Evolutionary conservation across 139 green algal genomes (phyloP).

Genomic region (Pseudopediastrum boryanum): DNA sequence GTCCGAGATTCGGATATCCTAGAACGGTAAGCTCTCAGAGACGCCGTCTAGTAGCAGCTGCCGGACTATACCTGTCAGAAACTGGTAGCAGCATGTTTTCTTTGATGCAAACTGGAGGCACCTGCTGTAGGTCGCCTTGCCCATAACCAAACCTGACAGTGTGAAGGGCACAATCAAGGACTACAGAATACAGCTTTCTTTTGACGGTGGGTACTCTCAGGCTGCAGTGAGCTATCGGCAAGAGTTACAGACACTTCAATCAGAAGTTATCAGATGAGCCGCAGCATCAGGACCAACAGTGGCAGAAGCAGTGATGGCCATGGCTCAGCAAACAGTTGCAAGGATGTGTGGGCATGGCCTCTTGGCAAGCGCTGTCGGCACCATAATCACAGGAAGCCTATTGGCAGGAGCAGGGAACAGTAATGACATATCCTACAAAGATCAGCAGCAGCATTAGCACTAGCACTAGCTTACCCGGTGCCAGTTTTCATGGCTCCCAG

Average conservation of each 20-base stretch:
- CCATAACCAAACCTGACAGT: slow-evolving; percentile 12
- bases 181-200: slow-evolving; percentile 41
- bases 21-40: slow-evolving; percentile 3
- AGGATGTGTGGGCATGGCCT: neutral
- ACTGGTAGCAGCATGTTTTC: neutral
- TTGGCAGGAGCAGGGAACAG: too few relatives aligned
- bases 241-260: neutral
- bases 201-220: slow-evolving; percentile 25
- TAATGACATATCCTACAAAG: too few relatives aligned
- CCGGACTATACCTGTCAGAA: neutral
- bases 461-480: too few relatives aligned
- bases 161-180: slow-evolving; percentile 2
- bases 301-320: neutral
- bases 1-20: slow-evolving; percentile 24
- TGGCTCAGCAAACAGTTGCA: neutral
- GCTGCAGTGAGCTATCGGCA: neutral
- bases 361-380: neutral
- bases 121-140: slow-evolving; percentile 32
- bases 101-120: neutral
- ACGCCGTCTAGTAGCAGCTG: neutral
- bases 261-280: neutral
- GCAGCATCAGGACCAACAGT: neutral
- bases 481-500: too few relatives aligned
- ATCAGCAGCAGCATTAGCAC: too few relatives aligned
- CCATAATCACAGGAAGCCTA: neutral